Evolutionary conservation across 805 yeast species (phyloP), one percentile per base, ranked within the genome.

Genomic region (Schizosaccharomyces octosporus): DNA sequence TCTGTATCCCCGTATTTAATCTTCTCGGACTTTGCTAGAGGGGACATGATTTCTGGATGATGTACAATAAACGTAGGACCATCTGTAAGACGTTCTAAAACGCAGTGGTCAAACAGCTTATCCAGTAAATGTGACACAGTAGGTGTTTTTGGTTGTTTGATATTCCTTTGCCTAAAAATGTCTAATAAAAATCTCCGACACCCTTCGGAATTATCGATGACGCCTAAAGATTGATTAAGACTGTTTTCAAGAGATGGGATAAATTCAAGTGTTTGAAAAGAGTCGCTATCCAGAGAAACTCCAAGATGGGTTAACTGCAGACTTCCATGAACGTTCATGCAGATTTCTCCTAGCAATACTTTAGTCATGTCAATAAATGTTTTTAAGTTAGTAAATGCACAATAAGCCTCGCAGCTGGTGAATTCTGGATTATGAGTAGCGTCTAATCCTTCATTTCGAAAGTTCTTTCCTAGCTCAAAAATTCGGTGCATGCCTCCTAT

Each of bases 341-440:
- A 51, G 57, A 51, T 51, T 19, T 19, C 31, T 4, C 48, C 9
- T 21, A 57, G 76, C 62, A 89, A 65, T 0, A 73, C 72, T 66
- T 86, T 84, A 0, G 94, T 83, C 42, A 82, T 66, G 0, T 62
- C 63, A 77, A 87, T 84, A 63, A 90, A 72, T 32, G 85, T 85
- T 0, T 79, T 78, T 65, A 93, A 72, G 9, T 78, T 74, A 0
- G 84, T 80, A 68, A 78, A 88, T 0, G 85, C 77, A 66, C 84
- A 85, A 69, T 90, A 90, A 66, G 87, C 85, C 69, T 90, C 98
- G 69, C 95, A 82, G 1, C 87, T 80, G 1, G 95, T 83, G 69
- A 89, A 90, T 68, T 90, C 98, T 0, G 96, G 95, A 71, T 90
- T 93, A 70, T 90, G 98, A 0, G 95, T 85, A 1, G 84, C 76